phyloP scores from a whole-genome alignment of 768 basidiomycete genomes.

The Tulasnella sp. region DNA sequence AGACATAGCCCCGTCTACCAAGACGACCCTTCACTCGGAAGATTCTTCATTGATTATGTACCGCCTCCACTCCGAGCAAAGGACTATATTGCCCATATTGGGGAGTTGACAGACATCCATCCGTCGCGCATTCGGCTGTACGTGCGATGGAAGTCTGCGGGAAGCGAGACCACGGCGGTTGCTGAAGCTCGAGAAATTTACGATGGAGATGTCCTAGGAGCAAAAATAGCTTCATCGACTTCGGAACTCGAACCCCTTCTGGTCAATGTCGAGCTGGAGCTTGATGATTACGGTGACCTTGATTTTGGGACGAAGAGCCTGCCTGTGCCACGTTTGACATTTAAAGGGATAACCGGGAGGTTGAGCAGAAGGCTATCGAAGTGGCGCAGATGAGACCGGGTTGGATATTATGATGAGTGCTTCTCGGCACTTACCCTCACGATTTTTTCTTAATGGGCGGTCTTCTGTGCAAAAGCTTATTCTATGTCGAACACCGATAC shows the following conservation, averaged over 20 bases:
- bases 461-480: not conserved
- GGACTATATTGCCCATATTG: constrained; percentile 3
- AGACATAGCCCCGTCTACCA: not conserved
- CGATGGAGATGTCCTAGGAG: not conserved
- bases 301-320: not conserved
- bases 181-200: not conserved
- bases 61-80: not conserved
- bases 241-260: not conserved
- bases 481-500: not conserved
- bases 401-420: not conserved
- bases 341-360: not conserved
- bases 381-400: not conserved
- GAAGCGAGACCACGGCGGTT: not conserved
- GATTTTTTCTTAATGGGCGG: not conserved
- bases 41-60: not conserved
- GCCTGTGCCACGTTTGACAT: not conserved
- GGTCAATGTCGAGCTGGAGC: not conserved
- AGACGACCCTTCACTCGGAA: not conserved
- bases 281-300: not conserved
- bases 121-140: not conserved
- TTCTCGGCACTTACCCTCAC: not conserved
- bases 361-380: not conserved
- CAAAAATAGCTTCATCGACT: not conserved
- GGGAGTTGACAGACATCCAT: not conserved
- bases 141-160: not conserved